Conservation (phyloP, 441 rosid species). For the Codiaeum variegatum region DNA sequence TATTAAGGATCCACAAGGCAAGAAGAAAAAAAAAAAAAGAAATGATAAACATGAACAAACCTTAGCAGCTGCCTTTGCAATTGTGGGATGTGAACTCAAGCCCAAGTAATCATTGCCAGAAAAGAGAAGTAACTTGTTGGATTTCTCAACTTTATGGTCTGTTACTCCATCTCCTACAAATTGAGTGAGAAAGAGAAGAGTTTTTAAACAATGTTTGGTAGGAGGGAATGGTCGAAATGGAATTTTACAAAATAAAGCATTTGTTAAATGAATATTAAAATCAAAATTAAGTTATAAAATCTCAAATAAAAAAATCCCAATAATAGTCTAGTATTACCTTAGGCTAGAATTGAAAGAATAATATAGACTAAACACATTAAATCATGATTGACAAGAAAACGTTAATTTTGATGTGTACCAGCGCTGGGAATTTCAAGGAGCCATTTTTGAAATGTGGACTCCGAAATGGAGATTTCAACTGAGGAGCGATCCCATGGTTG, state of each 20-base stretch:
- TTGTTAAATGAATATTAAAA: too few species aligned
- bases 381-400: too few species aligned
- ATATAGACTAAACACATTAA: too few species aligned
- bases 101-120: conserved; percentile 97
- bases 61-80: conserved; percentile 67
- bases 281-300: too few species aligned
- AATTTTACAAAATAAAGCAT: too few species aligned
- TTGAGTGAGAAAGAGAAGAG: background rate
- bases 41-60: conserved; percentile 25
- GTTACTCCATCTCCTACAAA: conserved; percentile 25
- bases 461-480: conserved; percentile 60
- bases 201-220: too few species aligned
- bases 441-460: conserved; percentile 61
- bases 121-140: conserved; percentile 70
- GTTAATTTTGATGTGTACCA: conserved; percentile 30
- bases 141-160: conserved; percentile 24
- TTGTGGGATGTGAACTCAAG: conserved; percentile 84
- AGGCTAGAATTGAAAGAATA: too few species aligned
- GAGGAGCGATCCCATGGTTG: conserved; percentile 73
- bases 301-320: too few species aligned
- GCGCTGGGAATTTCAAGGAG: conserved; percentile 72
- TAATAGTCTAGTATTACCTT: too few species aligned
- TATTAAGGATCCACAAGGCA: background rate
- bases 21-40: background rate
- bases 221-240: too few species aligned